Base-by-base conservation (phyloP, 148 eudicot species). In the Camellia japonica region DNA sequence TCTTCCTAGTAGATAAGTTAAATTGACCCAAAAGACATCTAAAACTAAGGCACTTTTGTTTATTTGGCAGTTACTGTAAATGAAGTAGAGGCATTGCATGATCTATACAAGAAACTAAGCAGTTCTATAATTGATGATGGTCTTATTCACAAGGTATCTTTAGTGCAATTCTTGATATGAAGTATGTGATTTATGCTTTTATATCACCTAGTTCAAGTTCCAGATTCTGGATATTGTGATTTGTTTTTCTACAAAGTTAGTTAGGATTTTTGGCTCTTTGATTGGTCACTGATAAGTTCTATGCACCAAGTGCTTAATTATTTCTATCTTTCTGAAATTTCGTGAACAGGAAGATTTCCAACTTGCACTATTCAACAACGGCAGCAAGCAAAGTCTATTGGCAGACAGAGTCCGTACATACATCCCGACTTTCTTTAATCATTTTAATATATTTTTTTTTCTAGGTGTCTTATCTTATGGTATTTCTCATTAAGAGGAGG, bases 81-180 rank as follows among this genome's bases (percentile, higher is more conserved):
- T 79, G 91, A 89, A 83, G 71, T 89, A 63, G 90, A 89, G 79
- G 89, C 90, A 20, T 61, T 89, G 43, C 80, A 81, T 82, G 74
- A 78, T 61, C 52, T 89, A 43, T 87, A 58, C 78, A 83, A 80
- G 83, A 78, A 65, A 62, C 52, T 87, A 76, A 89, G 89, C 84
- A 83, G 83, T 77, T 83, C 90, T 70, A 78, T 89, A 65, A 52
- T 82, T 54, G 82, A 87, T 2, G 88, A 89, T 82, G 88, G 85
- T 47, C 83, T 79, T 46, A 85, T 89, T 71, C 78, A 87, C 78
- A 89, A 89, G 90, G 91, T 89, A 87, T 68, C 41, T 58, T 30
- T 68, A 43, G 74, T 30, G 20, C 46, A 51, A 1, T 30, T 61
- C 72, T 62, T 9, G 8, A 7, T 20, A 30, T 62, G 49, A 72